Conservation (phyloP, 78 protist genomes). For the Isochrysis galbana region DNA sequence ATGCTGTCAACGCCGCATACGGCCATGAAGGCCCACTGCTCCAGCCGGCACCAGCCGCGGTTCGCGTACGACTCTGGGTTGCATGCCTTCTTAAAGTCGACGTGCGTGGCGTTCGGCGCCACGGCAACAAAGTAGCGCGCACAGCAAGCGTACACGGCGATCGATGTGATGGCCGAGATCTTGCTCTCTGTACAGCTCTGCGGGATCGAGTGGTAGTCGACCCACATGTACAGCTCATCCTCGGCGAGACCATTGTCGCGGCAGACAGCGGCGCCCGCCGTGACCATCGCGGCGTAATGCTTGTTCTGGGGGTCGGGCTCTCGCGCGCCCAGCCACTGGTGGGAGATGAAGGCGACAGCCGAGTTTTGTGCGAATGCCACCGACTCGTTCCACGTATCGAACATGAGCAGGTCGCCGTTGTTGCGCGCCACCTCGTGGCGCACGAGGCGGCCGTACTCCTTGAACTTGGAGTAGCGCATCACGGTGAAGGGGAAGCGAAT, state of each 20-base stretch:
- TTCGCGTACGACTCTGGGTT: not conserved
- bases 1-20: not conserved
- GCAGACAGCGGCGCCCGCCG: not conserved
- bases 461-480: not conserved
- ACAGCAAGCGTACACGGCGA: not conserved
- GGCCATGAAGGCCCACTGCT: not conserved
- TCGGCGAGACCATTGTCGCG: not conserved
- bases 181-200: not conserved
- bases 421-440: not conserved
- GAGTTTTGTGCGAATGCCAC: not conserved
- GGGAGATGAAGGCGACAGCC: not conserved
- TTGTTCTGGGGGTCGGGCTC: not conserved
- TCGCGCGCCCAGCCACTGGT: not conserved
- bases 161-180: not conserved
- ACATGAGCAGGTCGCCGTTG: not conserved
- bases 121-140: not conserved
- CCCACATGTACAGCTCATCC: not conserved
- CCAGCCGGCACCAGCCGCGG: not conserved
- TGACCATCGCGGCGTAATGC: not conserved
- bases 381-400: not conserved
- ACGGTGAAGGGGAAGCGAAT: not conserved
- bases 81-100: not conserved
- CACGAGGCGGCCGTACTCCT: not conserved
- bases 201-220: not conserved
- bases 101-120: not conserved